phyloP scores from a whole-genome alignment of 495 filamentous ascomycete genomes.

The Evernia prunastri region DNA sequence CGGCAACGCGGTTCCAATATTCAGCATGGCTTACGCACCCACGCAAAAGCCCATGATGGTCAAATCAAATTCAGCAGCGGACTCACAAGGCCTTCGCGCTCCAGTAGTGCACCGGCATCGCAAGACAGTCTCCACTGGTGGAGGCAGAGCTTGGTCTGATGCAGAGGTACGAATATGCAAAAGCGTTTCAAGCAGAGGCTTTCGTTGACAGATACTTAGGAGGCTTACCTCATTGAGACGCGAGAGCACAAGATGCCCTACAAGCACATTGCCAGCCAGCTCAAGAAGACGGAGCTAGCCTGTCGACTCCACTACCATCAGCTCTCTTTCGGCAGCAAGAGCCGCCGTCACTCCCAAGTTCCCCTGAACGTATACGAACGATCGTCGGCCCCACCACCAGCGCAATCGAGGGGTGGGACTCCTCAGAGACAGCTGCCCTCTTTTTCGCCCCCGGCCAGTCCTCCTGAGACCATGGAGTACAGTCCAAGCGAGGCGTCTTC shows the following conservation, averaged over 20 bases:
- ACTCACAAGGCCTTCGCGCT: slow-evolving; percentile 18
- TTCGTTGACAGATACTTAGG: slow-evolving; percentile 40
- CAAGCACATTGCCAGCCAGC: slow-evolving; percentile 75
- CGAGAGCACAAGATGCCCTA: slow-evolving; percentile 82
- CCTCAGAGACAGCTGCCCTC: slow-evolving; percentile 30
- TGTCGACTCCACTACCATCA: slow-evolving; percentile 82
- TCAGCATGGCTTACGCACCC: slow-evolving; percentile 21
- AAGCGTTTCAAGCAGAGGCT: not conserved
- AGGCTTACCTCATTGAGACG: slow-evolving; percentile 78
- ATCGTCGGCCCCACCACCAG: slow-evolving; percentile 25
- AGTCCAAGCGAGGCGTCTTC: slow-evolving; percentile 2
- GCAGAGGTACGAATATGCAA: slow-evolving; percentile 55
- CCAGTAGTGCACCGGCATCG: slow-evolving; percentile 35
- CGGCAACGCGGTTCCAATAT: not conserved
- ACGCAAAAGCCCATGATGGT: slow-evolving; percentile 21
- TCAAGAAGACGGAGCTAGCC: slow-evolving; percentile 81
- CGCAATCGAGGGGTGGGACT: slow-evolving; percentile 23
- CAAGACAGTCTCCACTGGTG: slow-evolving; percentile 61
- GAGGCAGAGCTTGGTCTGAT: slow-evolving; percentile 69
- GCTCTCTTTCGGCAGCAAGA: slow-evolving; percentile 71
- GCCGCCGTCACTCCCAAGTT: slow-evolving; percentile 60
- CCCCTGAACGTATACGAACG: slow-evolving; percentile 46
- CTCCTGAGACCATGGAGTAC: slow-evolving; percentile 36
- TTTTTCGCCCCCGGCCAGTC: slow-evolving; percentile 40
- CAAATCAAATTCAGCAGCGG: slow-evolving; percentile 19